Base-by-base conservation (phyloP, 2,329 filamentous ascomycete genomes). In the Penicillium sp. region DNA sequence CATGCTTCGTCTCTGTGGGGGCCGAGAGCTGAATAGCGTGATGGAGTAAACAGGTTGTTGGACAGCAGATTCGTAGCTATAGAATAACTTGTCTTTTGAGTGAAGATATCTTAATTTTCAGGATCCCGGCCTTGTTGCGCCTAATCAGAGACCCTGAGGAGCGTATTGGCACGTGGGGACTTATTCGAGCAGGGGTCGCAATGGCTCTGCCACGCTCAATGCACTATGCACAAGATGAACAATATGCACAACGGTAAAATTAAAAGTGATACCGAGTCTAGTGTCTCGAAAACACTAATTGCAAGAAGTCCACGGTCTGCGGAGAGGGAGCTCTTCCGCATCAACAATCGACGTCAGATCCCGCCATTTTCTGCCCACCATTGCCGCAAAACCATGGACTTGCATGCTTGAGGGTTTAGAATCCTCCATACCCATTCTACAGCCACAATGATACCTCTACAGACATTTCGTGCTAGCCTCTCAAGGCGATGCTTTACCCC, bases 291-390 rank as follows among this genome's bases (percentile, higher is more conserved):
- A 21, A 37, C 6, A 17, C 50, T 37, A 54, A 46, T 47, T 48
- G 42, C 17, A 41, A 6, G 46, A 49, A 42, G 55, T 57, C 56
- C 48, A 54, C 46, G 27, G 54, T 53, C 57, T 29, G 60, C 60
- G 58, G 65, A 61, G 58, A 59, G 54, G 53, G 50, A 66, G 60
- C 62, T 63, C 55, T 67, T 55, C 60, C 57, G 52, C 58, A 60
- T 63, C 62, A 65, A 64, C 62, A 67, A 65, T 65, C 67, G 67
- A 69, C 67, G 67, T 68, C 65, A 69, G 65, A 63, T 33, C 52
- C 59, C 46, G 51, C 47, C 51, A 53, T 56, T 56, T 56, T 56
- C 54, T 56, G 54, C 54, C 51, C 40, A 19, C 25, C 6, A 40
- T 45, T 40, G 47, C 54, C 54, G 54, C 54, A 51, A 56, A 51